Evolutionary conservation across 371 early-diverging fungal genomes (phyloP).

Genomic region (Mucor piriformis): DNA sequence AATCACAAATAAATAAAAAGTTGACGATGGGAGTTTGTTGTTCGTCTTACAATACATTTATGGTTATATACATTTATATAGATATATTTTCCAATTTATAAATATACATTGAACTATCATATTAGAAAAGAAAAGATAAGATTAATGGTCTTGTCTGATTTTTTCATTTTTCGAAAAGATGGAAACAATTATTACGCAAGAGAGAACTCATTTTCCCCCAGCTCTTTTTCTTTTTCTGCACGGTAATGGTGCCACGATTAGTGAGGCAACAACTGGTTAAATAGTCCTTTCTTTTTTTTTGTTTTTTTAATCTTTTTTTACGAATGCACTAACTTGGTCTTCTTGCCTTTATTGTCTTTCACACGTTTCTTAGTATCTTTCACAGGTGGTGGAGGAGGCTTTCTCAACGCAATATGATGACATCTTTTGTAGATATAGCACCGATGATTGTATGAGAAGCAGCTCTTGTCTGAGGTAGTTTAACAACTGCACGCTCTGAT

Average conservation of each 20-base stretch:
- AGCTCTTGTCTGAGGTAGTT: conserved; percentile 15
- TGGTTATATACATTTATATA: neutral
- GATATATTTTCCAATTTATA: neutral
- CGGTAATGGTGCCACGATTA: neutral
- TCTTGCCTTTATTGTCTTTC: conserved; percentile 20
- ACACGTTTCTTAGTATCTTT: conserved; percentile 17
- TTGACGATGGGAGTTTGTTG: neutral
- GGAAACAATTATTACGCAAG: neutral
- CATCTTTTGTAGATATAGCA: conserved; percentile 15
- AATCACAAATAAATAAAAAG: neutral
- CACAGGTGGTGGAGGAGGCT: conserved; percentile 3
- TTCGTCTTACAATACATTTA: neutral
- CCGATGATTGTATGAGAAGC: conserved; percentile 17
- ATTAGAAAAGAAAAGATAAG: neutral
- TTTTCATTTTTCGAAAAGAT: neutral
- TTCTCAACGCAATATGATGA: conserved; percentile 18
- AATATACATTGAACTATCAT: neutral
- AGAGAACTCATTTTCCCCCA: neutral
- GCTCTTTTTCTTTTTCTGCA: neutral
- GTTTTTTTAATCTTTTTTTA: neutral
- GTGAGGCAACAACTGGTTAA: neutral
- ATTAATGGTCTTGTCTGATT: neutral
- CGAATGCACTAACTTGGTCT: neutral
- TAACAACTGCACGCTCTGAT: conserved; percentile 13
- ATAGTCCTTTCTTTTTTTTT: neutral